Conservation (phyloP, 805 yeast species). For the Candida anglica region DNA sequence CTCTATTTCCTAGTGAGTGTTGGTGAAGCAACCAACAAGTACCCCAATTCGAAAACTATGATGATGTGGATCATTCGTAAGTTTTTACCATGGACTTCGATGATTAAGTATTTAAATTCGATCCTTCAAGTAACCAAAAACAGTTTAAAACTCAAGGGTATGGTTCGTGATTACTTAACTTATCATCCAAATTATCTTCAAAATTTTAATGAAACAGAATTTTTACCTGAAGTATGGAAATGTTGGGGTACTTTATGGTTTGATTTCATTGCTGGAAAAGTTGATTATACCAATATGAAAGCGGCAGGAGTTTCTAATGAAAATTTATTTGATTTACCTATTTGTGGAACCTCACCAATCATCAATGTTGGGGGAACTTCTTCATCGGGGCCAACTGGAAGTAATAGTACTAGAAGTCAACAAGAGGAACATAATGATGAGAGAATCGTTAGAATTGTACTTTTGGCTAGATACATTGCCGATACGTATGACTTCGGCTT, state of each 20-base stretch:
- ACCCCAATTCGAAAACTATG: slow-evolving; percentile 45
- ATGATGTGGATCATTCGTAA: slow-evolving; percentile 49
- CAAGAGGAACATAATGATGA: slow-evolving; percentile 42
- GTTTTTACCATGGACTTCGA: slow-evolving; percentile 65
- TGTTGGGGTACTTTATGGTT: slow-evolving; percentile 86
- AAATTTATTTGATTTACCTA: slow-evolving; percentile 60
- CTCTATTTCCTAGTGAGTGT: slow-evolving; percentile 65
- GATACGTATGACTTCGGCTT: slow-evolving; percentile 54
- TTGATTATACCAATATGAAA: slow-evolving; percentile 44
- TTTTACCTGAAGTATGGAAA: slow-evolving; percentile 73
- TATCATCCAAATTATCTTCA: slow-evolving; percentile 34
- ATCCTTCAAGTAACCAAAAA: slow-evolving; percentile 35
- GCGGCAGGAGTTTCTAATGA: slow-evolving; percentile 54
- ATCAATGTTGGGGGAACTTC: slow-evolving; percentile 12
- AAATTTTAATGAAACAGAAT: slow-evolving; percentile 55
- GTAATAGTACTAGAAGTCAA: slow-evolving; percentile 10
- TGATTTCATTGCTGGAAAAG: slow-evolving; percentile 53
- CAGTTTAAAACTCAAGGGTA: slow-evolving; percentile 18
- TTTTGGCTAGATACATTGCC: slow-evolving; percentile 49
- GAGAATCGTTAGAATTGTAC: slow-evolving; percentile 47
- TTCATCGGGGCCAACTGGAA: slow-evolving; percentile 6
- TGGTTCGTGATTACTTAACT: slow-evolving; percentile 5
- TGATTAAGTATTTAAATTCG: slow-evolving; percentile 62
- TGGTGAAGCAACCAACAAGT: slow-evolving; percentile 48
- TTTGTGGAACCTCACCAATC: slow-evolving; percentile 49